These are phyloP conservation scores for Cutaneotrichosporon cavernicola DNA, from an alignment of 1,284 basidiomycete genomes.

Conservation along the genomic window DNA sequence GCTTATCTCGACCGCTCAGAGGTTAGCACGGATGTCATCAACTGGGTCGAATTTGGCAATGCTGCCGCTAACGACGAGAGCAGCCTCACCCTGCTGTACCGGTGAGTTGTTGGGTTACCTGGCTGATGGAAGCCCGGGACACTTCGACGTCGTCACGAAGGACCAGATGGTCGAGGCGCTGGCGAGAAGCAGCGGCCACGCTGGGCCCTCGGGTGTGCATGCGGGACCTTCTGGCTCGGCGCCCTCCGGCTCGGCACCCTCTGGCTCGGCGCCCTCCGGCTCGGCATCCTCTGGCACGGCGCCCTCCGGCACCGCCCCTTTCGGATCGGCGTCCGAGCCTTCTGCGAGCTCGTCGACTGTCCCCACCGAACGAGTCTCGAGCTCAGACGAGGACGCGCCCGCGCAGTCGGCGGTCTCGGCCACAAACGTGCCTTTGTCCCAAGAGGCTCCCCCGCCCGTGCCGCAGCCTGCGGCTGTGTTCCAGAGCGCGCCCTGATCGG, in stretches of 20 bases:
- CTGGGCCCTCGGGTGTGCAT: neutral
- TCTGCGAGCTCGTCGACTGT: too few species aligned
- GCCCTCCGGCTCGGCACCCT: neutral
- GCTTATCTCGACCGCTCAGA: conserved; percentile 72
- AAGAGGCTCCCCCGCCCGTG: neutral
- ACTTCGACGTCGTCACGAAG: neutral
- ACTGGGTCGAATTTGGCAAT: conserved; percentile 66
- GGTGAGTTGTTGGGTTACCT: conserved; percentile 57
- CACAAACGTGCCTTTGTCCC: neutral
- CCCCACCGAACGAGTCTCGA: too few species aligned
- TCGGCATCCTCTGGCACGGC: neutral
- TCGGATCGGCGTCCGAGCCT: neutral
- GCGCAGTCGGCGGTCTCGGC: neutral
- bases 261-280: neutral
- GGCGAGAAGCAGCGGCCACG: neutral
- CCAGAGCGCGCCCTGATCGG: neutral
- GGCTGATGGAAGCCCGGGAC: neutral
- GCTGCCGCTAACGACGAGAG: conserved; percentile 46
- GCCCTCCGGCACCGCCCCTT: neutral
- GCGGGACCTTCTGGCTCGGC: neutral
- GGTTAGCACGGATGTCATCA: conserved; percentile 42
- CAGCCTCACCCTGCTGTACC: conserved; percentile 63
- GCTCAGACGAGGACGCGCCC: too few species aligned
- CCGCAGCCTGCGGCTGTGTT: neutral
- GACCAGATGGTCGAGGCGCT: neutral